A percentile compares a stretch with the other conserved stretches of the same genome.
Evolutionary conservation across 176 grass and related monocot species (phyloP).

Genomic region (Oryza meridionalis): DNA sequence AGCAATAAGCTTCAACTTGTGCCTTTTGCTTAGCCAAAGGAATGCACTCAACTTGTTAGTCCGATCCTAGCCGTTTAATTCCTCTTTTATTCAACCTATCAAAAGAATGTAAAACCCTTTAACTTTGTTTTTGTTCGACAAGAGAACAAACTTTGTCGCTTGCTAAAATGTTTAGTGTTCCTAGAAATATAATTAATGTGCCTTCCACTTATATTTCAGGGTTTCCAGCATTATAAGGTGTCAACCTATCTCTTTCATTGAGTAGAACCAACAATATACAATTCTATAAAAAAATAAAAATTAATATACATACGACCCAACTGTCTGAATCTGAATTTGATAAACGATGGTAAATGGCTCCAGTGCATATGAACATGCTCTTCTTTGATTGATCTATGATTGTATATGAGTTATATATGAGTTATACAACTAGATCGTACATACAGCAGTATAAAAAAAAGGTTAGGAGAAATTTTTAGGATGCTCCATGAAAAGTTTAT

Average conservation of each 20-base stretch:
- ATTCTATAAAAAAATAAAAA: not conserved
- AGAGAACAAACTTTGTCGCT: not conserved
- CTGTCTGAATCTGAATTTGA: no score
- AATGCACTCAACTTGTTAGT: not conserved
- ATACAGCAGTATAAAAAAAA: not conserved
- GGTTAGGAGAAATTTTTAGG: not conserved
- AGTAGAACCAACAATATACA: not conserved
- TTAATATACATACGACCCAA: no score
- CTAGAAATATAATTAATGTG: not conserved
- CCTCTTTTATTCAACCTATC: not conserved
- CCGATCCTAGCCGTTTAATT: not conserved
- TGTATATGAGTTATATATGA: no score
- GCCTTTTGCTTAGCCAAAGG: slow-evolving; percentile 3
- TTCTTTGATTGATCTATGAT: no score
- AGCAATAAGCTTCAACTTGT: slow-evolving; percentile 31
- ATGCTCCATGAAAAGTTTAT: not conserved
- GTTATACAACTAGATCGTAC: no score
- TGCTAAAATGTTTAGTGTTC: not conserved
- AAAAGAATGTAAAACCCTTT: not conserved
- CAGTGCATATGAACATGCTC: no score
- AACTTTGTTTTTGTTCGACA: not conserved
- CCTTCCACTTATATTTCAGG: not conserved
- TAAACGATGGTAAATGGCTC: no score
- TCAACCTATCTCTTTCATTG: not conserved
- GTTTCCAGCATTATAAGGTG: not conserved